Evolutionary conservation across 257 asterid genomes (phyloP).

Genomic region (Rehmannia glutinosa): DNA sequence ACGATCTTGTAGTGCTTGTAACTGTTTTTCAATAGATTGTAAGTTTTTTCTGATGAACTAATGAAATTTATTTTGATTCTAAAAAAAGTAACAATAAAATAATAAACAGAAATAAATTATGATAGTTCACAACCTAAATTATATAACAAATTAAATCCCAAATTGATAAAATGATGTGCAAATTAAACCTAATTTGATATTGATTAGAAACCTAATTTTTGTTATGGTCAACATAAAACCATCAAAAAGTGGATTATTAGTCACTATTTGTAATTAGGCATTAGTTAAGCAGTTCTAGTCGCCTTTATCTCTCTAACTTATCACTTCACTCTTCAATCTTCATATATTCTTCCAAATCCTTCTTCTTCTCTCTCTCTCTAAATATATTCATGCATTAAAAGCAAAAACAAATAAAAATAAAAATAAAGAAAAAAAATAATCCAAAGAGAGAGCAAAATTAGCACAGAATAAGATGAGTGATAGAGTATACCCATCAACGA

Average conservation of each 20-base stretch:
- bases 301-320: neutral
- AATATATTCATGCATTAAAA: conserved; percentile 1
- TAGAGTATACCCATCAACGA: conserved; percentile 59
- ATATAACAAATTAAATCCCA: neutral
- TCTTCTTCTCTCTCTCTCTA: conserved; percentile 7
- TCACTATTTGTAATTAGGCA: conserved; percentile 20
- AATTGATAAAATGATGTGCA: neutral
- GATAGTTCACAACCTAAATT: neutral
- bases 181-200: conserved; percentile 22
- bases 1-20: too few relatives aligned
- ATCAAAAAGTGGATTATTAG: neutral
- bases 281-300: conserved; percentile 36
- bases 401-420: too few relatives aligned
- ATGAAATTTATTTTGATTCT: too few relatives aligned
- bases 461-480: conserved; percentile 47
- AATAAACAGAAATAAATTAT: too few relatives aligned
- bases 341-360: conserved; percentile 18
- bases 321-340: neutral
- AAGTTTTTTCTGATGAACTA: too few relatives aligned
- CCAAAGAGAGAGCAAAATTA: neutral
- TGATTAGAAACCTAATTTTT: conserved; percentile 22
- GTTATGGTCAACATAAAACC: conserved; percentile 14
- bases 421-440: neutral
- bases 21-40: too few relatives aligned
- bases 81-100: too few relatives aligned